Percentiles rank a stretch among this genome's conserved stretches.
Evolutionary conservation across 495 filamentous ascomycete species (phyloP).

Genomic region (Penicillium angulare): DNA sequence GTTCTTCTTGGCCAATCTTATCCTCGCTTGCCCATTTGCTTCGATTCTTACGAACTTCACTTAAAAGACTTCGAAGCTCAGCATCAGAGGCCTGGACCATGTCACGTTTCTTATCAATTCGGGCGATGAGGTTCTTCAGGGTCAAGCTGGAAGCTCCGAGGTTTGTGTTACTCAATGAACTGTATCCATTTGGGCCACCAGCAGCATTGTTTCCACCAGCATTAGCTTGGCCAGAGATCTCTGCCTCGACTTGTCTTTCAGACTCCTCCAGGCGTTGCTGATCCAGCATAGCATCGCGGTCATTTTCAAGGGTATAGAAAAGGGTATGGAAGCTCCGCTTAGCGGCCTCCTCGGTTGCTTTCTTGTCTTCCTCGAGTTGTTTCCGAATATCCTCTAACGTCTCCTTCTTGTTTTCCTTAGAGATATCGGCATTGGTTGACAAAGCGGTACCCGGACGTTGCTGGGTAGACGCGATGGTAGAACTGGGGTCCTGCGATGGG

Average conservation of each 20-base stretch:
- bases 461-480: conserved; percentile 26
- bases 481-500: conserved; percentile 36
- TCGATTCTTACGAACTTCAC: conserved; percentile 93
- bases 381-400: conserved; percentile 85
- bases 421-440: conserved; percentile 26
- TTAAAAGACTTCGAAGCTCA: conserved; percentile 87
- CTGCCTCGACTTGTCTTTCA: conserved; percentile 91
- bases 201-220: conserved; percentile 46
- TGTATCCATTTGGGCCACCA: conserved; percentile 59
- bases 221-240: conserved; percentile 71
- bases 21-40: conserved; percentile 99
- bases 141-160: conserved; percentile 96
- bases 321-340: conserved; percentile 85
- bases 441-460: conserved; percentile 28
- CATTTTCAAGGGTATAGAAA: conserved; percentile 93
- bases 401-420: conserved; percentile 53
- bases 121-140: conserved; percentile 90
- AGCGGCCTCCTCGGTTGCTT: conserved; percentile 85
- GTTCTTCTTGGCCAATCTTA: conserved; percentile 92
- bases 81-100: conserved; percentile 87
- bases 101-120: conserved; percentile 88
- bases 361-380: conserved; percentile 90
- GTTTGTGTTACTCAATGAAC: conserved; percentile 88
- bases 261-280: conserved; percentile 96
- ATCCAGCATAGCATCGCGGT: conserved; percentile 93